Base-by-base conservation (phyloP, 169 alveolate species). In the Cardiosporidium cionae region DNA sequence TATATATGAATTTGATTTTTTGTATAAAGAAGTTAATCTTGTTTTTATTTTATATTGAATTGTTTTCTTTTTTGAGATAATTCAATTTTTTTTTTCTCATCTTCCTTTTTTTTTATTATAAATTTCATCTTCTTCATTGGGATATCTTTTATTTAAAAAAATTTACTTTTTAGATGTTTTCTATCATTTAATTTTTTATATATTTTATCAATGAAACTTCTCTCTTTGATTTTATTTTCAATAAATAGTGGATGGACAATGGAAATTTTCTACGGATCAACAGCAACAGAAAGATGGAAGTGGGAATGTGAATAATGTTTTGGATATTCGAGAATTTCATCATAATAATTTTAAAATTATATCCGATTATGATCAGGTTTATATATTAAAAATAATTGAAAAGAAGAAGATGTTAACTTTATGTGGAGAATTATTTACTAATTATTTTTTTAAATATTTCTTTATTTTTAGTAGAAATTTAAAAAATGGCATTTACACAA, bases 221-320 rank as follows among this genome's bases (percentile, higher is more conserved):
- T 0, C 2, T 22, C 32, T 5, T 0, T 4, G 23, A 52, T 7
- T 68, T 22, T 37, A 23, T 36, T 7, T 1, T 7, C 16, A 16
- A 2, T 3, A n/a, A 4, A 64, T 70, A 74, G 80, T 68, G 0
- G 83, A 77, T 75, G 83, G 72, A 37, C 74, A 70, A 76, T 77
- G 83, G 83, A 37, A 62, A 28, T 77, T 53, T 54, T 58, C 75
- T 7, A 72, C 78, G 6, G 83, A 77, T 65, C 76, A 77, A 44
- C 70, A 32, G n/a, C 65, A 68, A 32, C 72, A 58, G 32, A 62
- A 67, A 5, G 83, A 77, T 71, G 79, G 72, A 2, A 70, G 44
- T 33, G 83, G 83, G 2, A 70, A 70, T 64, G 32, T 77, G 0
- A 70, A 77, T 73, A 77, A 77, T 65, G 76, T 76, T 36, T 36